Percentiles rank a stretch among this genome's conserved stretches.
These are phyloP conservation scores for Agapanthus africanus DNA, from an alignment of 106 monocot species.

Conservation along the genomic window DNA sequence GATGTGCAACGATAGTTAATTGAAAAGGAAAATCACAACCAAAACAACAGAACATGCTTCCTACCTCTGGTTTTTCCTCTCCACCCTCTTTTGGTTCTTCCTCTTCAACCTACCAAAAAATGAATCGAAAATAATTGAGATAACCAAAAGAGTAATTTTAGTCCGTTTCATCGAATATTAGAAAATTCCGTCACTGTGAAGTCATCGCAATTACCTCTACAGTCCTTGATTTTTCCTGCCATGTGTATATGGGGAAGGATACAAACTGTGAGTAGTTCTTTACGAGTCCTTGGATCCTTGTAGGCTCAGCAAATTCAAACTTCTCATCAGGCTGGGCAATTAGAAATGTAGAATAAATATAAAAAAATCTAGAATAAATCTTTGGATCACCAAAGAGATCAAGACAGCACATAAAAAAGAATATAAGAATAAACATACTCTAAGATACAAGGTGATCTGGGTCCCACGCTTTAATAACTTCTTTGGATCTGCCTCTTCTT, in stretches of 20 bases:
- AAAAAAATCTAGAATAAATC: too few species aligned
- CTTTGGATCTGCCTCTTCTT: slow-evolving; percentile 86
- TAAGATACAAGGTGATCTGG: slow-evolving; percentile 75
- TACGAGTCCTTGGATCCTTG: slow-evolving; percentile 69
- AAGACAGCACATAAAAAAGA: neutral
- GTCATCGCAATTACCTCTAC: slow-evolving; percentile 68
- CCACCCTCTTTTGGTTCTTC: slow-evolving; percentile 85
- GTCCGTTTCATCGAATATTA: too few species aligned
- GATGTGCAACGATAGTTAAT: neutral
- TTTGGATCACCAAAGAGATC: neutral
- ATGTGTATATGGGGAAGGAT: slow-evolving; percentile 91
- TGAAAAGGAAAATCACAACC: neutral
- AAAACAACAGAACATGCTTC: neutral
- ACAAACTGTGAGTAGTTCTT: slow-evolving; percentile 99
- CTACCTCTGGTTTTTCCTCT: slow-evolving; percentile 74
- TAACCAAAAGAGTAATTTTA: neutral
- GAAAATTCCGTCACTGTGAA: too few species aligned
- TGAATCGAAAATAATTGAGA: neutral
- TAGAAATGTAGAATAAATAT: too few species aligned
- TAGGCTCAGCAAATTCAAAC: slow-evolving; percentile 81
- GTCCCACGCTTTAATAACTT: slow-evolving; percentile 70
- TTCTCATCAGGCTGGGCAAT: slow-evolving; percentile 74
- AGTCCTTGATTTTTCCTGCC: slow-evolving; percentile 93
- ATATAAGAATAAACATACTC: slow-evolving; percentile 28
- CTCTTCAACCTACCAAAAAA: slow-evolving; percentile 66